Conservation (phyloP, 179 eudicot species). For the Beta corolliflora region DNA sequence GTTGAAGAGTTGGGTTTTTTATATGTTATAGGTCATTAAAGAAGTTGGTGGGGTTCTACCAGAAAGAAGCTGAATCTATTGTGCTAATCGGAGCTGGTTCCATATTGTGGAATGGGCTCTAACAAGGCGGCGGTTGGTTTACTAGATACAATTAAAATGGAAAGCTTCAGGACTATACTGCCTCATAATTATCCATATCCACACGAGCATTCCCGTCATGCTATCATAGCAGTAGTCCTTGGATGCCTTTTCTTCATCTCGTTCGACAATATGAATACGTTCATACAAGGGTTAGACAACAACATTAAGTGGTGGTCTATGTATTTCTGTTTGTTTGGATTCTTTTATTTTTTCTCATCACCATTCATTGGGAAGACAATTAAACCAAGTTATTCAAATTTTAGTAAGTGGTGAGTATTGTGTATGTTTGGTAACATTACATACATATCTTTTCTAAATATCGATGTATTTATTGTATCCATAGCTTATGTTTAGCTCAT, state of each 20-base stretch:
- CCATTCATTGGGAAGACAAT: constrained; percentile 96
- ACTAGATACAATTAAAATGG: constrained; percentile 78
- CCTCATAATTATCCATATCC: constrained; percentile 91
- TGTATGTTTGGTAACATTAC: background rate
- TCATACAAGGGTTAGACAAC: constrained; percentile 84
- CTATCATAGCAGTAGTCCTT: constrained; percentile 77
- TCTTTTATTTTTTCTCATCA: constrained; percentile 98
- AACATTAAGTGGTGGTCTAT: constrained; percentile 99
- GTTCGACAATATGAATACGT: constrained; percentile 90
- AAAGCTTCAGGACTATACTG: constrained; percentile 82
- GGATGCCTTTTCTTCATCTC: constrained; percentile 98
- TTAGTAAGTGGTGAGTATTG: constrained; percentile 84
- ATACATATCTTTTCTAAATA: background rate
- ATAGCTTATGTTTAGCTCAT: constrained; percentile 3
- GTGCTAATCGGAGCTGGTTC: constrained; percentile 16
- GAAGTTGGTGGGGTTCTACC: constrained; percentile 7
- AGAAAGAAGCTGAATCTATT: constrained; percentile 12
- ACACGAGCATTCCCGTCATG: constrained; percentile 97
- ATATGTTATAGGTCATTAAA: constrained; percentile 19
- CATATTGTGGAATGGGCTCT: constrained; percentile 35
- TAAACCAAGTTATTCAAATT: constrained; percentile 96
- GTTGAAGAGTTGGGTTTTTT: constrained; percentile 2
- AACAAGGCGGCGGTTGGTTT: constrained; percentile 61
- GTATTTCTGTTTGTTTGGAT: constrained; percentile 89
- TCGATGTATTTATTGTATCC: background rate